Evolutionary conservation across 495 filamentous ascomycete genomes (phyloP), one percentile per base, ranked within the genome.

Genomic region (Usnea hakonensis): DNA sequence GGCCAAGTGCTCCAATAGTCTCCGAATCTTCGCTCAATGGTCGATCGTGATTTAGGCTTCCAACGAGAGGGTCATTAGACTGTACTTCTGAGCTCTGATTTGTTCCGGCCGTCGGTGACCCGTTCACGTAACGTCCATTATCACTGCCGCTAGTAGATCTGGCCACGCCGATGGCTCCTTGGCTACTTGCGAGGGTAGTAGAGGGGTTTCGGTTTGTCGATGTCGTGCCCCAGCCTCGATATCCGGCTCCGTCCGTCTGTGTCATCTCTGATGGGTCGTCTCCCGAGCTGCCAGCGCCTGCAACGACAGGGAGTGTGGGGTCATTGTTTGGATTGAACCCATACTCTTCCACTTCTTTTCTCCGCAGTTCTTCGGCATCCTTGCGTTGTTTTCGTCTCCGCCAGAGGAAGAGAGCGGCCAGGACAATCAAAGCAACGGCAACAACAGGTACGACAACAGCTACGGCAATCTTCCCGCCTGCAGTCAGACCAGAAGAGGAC

Each of bases 291-390:
- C 79, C 82, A 7, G 74, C 77, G 54, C 76, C 80, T 52, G 74
- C 82, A n/a, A 89, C 78, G 7, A 80, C 80, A 28, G 91, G 90
- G 5, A 93, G 75, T 5, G 88, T 88, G 2, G 94, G 91, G 69
- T 96, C 92, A 60, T 90, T 84, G 74, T 97, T 97, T 10, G 93
- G 94, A 71, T 97, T 97, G 78, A 91, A 97, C 26, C 86, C 87
- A 71, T 97, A 97, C 67, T 97, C 94, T 71, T 97, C 93, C 4
- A 96, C 89, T 70, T 97, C 95, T 73, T 96, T 96, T 59, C 91
- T 82, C 58, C 94, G 81, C 56, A 90, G 84, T 65, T 96, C 94
- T 67, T 90, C 89, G n/a, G 84, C 86, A 48, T 86, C 86, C 76
- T 89, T 95, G 43, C 86, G 84, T 66, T 87, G 84, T 74, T 92